Base-by-base conservation (phyloP, 306 rosid genomes). In the Acacia acuminata region DNA sequence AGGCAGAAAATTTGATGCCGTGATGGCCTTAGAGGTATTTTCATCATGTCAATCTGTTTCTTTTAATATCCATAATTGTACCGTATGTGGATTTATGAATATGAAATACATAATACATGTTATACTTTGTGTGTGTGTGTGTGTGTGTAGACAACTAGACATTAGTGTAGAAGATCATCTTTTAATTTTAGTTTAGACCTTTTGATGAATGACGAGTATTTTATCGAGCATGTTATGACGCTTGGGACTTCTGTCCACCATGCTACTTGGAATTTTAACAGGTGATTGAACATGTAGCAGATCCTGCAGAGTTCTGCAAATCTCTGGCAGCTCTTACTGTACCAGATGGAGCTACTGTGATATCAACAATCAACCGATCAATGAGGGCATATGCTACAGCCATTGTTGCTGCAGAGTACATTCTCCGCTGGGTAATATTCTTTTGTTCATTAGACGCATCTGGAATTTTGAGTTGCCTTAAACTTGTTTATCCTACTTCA, bases 281-380 rank as follows among this genome's bases (percentile, higher is more conserved):
- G 99, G 97, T 96, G 55, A 96, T 94, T 77, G 98, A 96, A 90
- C 99, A 96, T 15, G 96, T 94, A 22, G 98, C 97, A n/a, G 82
- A 92, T 64, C 99, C 99, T 83, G 90, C 92, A 61, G 98, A 88
- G 65, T 95, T 95, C 90, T 93, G 98, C 91, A 89, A 90, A 83
- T 96, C 99, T 78, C 88, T 96, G 61, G 75, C 96, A 15, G 94
- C 99, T 68, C 82, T 96, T 77, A 88, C 92, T 40, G 75, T 79
- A 76, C 78, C 94, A 38, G 82, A 87, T 73, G 99, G 99, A 82
- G 99, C 99, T 77, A 91, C 91, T 3, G 76, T 96, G 78, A 73
- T 96, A 86, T 96, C 99, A 55, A 91, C 99, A 1, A 87, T 94
- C 48, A 96, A 93, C 80, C 93, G 97, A 53, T 92, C 99, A 3